Conservation (phyloP, 805 yeast species). For the Candida pseudofarinosa region DNA sequence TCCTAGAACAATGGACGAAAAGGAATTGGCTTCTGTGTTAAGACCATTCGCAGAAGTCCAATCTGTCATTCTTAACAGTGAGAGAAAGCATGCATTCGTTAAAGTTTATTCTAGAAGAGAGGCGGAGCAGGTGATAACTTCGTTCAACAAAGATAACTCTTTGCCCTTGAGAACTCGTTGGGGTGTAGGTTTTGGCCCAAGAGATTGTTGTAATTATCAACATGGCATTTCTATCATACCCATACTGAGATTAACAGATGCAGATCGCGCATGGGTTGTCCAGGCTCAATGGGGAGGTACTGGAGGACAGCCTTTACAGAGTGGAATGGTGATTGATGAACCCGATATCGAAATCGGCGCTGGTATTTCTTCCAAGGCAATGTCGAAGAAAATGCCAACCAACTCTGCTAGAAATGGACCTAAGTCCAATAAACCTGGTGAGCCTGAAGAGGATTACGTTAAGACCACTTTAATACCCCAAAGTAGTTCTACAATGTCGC, state of each 20-base stretch:
- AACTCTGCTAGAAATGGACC: slow-evolving; percentile 85
- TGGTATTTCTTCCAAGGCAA: slow-evolving; percentile 89
- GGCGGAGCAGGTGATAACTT: slow-evolving; percentile 76
- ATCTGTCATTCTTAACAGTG: slow-evolving; percentile 79
- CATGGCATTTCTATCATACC: slow-evolving; percentile 89
- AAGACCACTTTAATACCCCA: slow-evolving; percentile 29
- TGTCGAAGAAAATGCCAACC: slow-evolving; percentile 88
- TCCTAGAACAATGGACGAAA: slow-evolving; percentile 75
- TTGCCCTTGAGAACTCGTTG: slow-evolving; percentile 80
- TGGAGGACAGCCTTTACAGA: slow-evolving; percentile 74
- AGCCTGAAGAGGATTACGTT: slow-evolving; percentile 41
- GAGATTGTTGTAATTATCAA: slow-evolving; percentile 96
- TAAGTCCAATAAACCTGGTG: slow-evolving; percentile 66
- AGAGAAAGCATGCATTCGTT: slow-evolving; percentile 93
- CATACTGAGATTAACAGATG: slow-evolving; percentile 82
- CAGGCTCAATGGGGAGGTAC: slow-evolving; percentile 97
- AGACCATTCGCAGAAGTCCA: slow-evolving; percentile 91
- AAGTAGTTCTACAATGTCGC: slow-evolving; percentile 19
- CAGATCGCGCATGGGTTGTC: slow-evolving; percentile 86
- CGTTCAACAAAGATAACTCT: slow-evolving; percentile 66
- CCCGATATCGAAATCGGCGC: slow-evolving; percentile 97
- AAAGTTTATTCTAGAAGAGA: slow-evolving; percentile 89
- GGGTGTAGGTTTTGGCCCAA: slow-evolving; percentile 99
- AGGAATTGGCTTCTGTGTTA: slow-evolving; percentile 62
- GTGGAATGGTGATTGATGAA: slow-evolving; percentile 87